phyloP scores from a whole-genome alignment of 257 asterid species.

The Gentiana macrophylla region DNA sequence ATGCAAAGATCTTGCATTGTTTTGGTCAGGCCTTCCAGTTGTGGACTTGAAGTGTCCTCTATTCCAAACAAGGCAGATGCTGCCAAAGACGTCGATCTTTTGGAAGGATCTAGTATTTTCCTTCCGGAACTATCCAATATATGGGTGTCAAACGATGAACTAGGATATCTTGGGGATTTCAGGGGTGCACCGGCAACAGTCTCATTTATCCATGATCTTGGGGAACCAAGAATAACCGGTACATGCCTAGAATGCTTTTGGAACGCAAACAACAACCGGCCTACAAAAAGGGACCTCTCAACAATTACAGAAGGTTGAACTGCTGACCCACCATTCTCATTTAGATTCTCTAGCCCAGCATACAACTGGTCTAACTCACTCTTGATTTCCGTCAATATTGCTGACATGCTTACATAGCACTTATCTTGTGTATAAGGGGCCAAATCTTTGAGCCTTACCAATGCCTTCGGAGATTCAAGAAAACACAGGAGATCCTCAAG shows the following conservation, averaged over 20 bases:
- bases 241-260: slow-evolving; percentile 90
- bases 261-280: slow-evolving; percentile 88
- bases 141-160: slow-evolving; percentile 35
- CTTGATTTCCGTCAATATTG: slow-evolving; percentile 53
- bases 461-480: slow-evolving; percentile 87
- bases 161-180: slow-evolving; percentile 33
- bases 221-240: slow-evolving; percentile 88
- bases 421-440: slow-evolving; percentile 74
- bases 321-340: slow-evolving; percentile 28
- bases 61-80: slow-evolving; percentile 64
- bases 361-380: slow-evolving; percentile 61
- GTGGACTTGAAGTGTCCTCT: slow-evolving; percentile 71
- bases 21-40: slow-evolving; percentile 66
- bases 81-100: slow-evolving; percentile 56
- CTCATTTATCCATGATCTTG: slow-evolving; percentile 79
- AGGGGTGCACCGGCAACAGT: slow-evolving; percentile 25
- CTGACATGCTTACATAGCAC: slow-evolving; percentile 63
- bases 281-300: slow-evolving; percentile 80
- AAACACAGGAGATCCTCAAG: slow-evolving; percentile 77
- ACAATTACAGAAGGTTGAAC: slow-evolving; percentile 56
- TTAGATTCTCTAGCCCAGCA: slow-evolving; percentile 37
- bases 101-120: slow-evolving; percentile 52
- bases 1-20: slow-evolving; percentile 68
- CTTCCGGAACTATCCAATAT: slow-evolving; percentile 47
- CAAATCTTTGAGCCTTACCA: slow-evolving; percentile 67